These are phyloP conservation scores for Extremus antarcticus DNA, from an alignment of 495 filamentous ascomycete genomes.

Conservation along the genomic window DNA sequence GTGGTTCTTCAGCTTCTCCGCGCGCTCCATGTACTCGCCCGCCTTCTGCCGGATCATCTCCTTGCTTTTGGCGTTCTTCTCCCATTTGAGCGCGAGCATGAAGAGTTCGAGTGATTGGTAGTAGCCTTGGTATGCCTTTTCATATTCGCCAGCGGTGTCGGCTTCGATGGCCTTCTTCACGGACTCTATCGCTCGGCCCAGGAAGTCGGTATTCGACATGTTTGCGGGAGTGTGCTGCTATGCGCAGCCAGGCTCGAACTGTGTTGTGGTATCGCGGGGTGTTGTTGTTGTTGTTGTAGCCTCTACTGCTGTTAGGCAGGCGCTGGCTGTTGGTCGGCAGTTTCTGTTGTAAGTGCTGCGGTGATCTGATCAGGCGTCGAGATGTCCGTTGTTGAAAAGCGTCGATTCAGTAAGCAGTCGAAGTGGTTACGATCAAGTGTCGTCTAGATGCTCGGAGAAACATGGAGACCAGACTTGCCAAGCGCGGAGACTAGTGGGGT, in stretches of 20 bases:
- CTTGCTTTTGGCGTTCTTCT: constrained; percentile 92
- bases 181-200: constrained; percentile 85
- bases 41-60: constrained; percentile 92
- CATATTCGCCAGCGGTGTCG: constrained; percentile 91
- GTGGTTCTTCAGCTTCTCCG: constrained; percentile 92
- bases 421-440: too few species aligned
- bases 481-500: too few species aligned
- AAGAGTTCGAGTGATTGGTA: constrained; percentile 52
- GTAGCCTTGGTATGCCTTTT: constrained; percentile 90
- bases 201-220: constrained; percentile 97
- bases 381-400: too few species aligned
- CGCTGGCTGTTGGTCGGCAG: too few species aligned
- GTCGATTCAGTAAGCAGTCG: too few species aligned
- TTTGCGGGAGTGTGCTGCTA: constrained; percentile 19
- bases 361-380: too few species aligned
- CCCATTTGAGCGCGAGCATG: constrained; percentile 28
- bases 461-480: too few species aligned
- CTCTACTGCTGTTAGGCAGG: too few species aligned
- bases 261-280: neutral
- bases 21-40: constrained; percentile 93
- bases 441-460: too few species aligned
- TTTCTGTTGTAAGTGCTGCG: too few species aligned
- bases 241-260: neutral
- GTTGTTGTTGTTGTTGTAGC: too few species aligned
- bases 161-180: constrained; percentile 96